phyloP scores from a whole-genome alignment of 2,329 filamentous ascomycete genomes.

The Cucurbitaria berberidis region DNA sequence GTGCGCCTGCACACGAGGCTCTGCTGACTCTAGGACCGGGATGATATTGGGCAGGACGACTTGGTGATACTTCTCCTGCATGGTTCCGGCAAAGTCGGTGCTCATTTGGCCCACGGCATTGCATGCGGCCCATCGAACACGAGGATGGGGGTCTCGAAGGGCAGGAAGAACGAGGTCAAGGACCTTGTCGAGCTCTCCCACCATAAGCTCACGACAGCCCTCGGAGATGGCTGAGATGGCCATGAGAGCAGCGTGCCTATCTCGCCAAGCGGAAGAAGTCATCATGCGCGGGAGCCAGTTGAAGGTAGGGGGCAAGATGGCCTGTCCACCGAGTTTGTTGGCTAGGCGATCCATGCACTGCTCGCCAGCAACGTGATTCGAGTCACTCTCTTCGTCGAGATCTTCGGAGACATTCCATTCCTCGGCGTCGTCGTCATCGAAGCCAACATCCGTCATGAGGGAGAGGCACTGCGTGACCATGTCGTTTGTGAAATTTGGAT shows the following conservation, averaged over 20 bases:
- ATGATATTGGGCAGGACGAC: constrained; percentile 89
- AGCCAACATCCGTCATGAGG: constrained; percentile 95
- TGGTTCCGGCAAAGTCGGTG: constrained; percentile 96
- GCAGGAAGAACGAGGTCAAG: constrained; percentile 93
- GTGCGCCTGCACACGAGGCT: constrained; percentile 94
- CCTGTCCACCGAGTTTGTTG: constrained; percentile 94
- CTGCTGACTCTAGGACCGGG: constrained; percentile 85
- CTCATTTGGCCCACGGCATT: constrained; percentile 99
- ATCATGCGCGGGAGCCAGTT: constrained; percentile 98
- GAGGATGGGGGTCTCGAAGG: constrained; percentile 85
- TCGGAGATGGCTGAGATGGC: constrained; percentile 98
- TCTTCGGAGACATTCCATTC: constrained; percentile 96
- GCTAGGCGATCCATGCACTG: constrained; percentile 98
- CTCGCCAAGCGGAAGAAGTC: constrained; percentile 90
- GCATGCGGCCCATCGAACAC: constrained; percentile 96
- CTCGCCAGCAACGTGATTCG: constrained; percentile 96
- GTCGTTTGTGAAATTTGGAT: constrained; percentile 86
- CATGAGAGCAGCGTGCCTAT: constrained; percentile 96
- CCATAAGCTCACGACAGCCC: constrained; percentile 94
- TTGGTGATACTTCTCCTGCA: constrained; percentile 95
- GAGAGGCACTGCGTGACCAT: constrained; percentile 99
- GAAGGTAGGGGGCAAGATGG: constrained; percentile 92
- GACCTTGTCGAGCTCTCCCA: constrained; percentile 91
- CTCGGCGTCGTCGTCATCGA: constrained; percentile 90
- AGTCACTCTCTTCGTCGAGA: constrained; percentile 95